A percentile compares a stretch with the other conserved stretches of the same genome.
phyloP scores from a whole-genome alignment of 163 green algal genomes.

The Scenedesmus sp. region DNA sequence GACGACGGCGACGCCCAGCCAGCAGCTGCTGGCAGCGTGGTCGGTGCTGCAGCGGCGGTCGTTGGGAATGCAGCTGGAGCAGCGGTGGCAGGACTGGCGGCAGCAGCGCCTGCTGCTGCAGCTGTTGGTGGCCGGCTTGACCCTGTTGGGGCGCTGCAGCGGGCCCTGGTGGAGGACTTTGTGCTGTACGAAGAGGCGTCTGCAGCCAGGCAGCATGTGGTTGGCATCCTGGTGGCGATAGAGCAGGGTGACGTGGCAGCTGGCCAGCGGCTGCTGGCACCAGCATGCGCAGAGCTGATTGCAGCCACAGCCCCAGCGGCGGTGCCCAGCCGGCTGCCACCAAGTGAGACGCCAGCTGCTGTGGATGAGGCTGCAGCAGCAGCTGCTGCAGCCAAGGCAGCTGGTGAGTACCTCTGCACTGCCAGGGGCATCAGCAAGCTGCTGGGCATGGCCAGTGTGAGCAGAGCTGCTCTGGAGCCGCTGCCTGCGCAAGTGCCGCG shows the following conservation, averaged over 20 bases:
- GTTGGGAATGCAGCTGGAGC: background rate
- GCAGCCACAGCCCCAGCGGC: conserved; percentile 35
- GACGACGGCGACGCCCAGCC: background rate
- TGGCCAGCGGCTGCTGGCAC: conserved; percentile 40
- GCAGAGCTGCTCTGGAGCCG: conserved; percentile 30
- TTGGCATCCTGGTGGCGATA: conserved; percentile 46
- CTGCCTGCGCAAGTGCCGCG: background rate
- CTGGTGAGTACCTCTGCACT: background rate
- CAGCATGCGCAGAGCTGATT: conserved; percentile 44
- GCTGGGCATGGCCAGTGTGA: conserved; percentile 47
- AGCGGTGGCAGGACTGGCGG: background rate
- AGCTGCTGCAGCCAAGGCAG: conserved; percentile 2
- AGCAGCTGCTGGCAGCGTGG: background rate
- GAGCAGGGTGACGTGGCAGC: conserved; percentile 44
- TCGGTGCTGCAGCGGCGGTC: background rate
- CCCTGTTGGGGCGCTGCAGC: conserved; percentile 17
- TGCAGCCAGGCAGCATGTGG: conserved; percentile 53
- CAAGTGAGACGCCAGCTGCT: background rate
- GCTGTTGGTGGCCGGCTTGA: background rate
- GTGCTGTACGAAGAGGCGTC: conserved; percentile 53
- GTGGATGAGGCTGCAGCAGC: background rate
- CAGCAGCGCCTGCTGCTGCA: conserved; percentile 2
- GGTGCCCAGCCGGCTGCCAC: conserved; percentile 10
- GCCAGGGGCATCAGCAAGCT: conserved; percentile 34
- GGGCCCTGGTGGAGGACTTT: conserved; percentile 56